Percentiles rank a stretch among this genome's conserved stretches.
Evolutionary conservation across 2,329 filamentous ascomycete genomes (phyloP).

Genomic region (Colletotrichum sp.): DNA sequence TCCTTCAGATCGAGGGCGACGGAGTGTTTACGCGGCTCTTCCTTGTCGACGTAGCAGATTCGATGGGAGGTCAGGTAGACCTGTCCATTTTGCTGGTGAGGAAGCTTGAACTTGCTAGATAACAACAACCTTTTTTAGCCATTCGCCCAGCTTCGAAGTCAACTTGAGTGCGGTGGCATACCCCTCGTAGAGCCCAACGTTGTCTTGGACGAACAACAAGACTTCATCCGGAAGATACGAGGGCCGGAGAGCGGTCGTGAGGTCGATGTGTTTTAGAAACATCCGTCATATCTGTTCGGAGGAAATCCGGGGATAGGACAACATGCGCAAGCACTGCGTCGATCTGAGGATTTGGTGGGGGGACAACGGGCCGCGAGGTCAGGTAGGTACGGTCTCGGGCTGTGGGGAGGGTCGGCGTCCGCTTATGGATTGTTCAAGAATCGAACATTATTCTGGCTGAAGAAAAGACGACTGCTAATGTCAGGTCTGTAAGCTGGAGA

Average conservation of each 20-base stretch:
- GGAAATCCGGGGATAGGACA: neutral
- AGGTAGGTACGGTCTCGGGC: neutral
- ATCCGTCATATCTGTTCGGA: slow-evolving; percentile 70
- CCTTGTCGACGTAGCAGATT: slow-evolving; percentile 91
- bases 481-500: neutral
- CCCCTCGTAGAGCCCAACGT: slow-evolving; percentile 97
- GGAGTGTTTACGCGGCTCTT: slow-evolving; percentile 83
- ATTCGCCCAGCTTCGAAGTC: neutral
- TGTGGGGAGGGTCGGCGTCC: neutral
- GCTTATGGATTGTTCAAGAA: neutral
- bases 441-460: neutral
- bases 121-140: neutral
- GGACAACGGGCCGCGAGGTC: neutral
- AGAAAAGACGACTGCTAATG: neutral
- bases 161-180: slow-evolving; percentile 50
- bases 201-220: slow-evolving; percentile 95
- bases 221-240: slow-evolving; percentile 92
- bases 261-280: slow-evolving; percentile 95
- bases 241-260: slow-evolving; percentile 95
- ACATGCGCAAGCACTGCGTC: neutral
- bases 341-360: neutral
- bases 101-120: slow-evolving; percentile 89
- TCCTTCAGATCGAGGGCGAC: slow-evolving; percentile 88
- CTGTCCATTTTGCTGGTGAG: slow-evolving; percentile 92
- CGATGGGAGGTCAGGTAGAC: slow-evolving; percentile 96